A percentile compares a stretch with the other conserved stretches of the same genome.
Evolutionary conservation across 1,139 yeast genomes (phyloP).

Genomic region (Schizosaccharomyces versatilis): DNA sequence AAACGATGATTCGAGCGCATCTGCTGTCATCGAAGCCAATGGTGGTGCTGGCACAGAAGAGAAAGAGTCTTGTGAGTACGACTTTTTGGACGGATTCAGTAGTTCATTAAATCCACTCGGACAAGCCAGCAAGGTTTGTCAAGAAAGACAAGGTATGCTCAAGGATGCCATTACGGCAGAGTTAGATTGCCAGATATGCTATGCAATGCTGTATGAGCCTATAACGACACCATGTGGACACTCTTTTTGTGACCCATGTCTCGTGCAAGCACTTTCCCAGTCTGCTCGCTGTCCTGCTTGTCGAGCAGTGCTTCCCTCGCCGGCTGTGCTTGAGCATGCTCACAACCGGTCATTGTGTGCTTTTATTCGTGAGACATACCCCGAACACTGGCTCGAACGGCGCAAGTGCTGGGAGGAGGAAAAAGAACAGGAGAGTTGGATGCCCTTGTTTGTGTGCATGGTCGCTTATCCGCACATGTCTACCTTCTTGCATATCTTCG

Average conservation of each 20-base stretch:
- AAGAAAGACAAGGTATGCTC: too few relatives aligned
- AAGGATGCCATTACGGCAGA: conserved; percentile 3
- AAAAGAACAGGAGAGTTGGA: conserved; percentile 6
- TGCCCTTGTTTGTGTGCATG: conserved; percentile 10
- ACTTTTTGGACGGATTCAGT: too few relatives aligned
- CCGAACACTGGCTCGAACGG: conserved; percentile 4
- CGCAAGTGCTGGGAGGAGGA: conserved; percentile 6
- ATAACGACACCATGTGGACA: conserved; percentile 11
- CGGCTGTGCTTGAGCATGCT: conserved; percentile 3
- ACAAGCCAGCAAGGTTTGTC: too few relatives aligned
- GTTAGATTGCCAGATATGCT: conserved; percentile 10
- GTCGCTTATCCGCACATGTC: conserved; percentile 10
- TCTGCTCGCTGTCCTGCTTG: conserved; percentile 9
- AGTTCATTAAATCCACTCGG: too few relatives aligned
- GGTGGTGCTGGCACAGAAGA: too few relatives aligned
- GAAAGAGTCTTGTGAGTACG: too few relatives aligned
- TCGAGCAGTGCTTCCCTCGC: conserved; percentile 8
- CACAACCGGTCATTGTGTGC: background rate
- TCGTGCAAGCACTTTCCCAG: conserved; percentile 8
- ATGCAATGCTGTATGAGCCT: conserved; percentile 8
- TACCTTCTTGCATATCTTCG: conserved; percentile 9
- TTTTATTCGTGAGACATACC: conserved; percentile 5
- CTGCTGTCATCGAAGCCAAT: too few relatives aligned
- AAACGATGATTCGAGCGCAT: too few relatives aligned
- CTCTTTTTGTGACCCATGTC: conserved; percentile 9